Evolutionary conservation across 2,329 filamentous ascomycete genomes (phyloP).

Genomic region (Aschersonia sp.): DNA sequence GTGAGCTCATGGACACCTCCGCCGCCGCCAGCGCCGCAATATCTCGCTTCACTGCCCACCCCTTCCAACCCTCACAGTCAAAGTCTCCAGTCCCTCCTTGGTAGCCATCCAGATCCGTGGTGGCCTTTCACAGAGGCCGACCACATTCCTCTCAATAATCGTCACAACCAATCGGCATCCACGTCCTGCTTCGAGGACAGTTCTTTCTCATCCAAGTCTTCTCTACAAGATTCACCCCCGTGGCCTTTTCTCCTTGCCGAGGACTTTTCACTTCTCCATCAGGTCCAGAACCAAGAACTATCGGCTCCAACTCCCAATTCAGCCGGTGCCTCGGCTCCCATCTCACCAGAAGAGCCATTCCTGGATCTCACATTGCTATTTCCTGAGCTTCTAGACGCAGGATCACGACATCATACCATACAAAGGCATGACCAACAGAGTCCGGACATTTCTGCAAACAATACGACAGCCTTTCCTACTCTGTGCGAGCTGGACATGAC

Average conservation of each 20-base stretch:
- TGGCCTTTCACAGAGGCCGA: constrained; percentile 2
- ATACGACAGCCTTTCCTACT: background rate
- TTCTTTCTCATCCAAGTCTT: background rate
- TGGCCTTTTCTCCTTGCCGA: background rate
- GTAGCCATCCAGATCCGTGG: constrained; percentile 4
- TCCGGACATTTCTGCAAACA: background rate
- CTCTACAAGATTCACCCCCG: background rate
- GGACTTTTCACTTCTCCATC: constrained; percentile 1
- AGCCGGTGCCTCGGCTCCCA: background rate
- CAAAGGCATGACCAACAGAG: background rate
- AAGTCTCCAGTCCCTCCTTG: constrained; percentile 6
- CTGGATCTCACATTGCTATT: background rate
- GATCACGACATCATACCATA: background rate
- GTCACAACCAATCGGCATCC: constrained; percentile 1
- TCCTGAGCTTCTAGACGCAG: background rate
- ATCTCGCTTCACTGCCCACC: background rate
- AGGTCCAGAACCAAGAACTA: background rate
- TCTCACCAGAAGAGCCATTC: background rate
- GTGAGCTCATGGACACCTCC: constrained; percentile 9
- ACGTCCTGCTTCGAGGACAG: background rate
- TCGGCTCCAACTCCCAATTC: background rate
- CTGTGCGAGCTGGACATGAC: constrained; percentile 2
- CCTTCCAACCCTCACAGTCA: constrained; percentile 3
- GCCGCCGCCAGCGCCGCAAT: background rate
- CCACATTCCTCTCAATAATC: background rate